Percentiles rank a stretch among this genome's conserved stretches.
Evolutionary conservation across 2,329 filamentous ascomycete species (phyloP).

Genomic region (Botrytis galanthina): DNA sequence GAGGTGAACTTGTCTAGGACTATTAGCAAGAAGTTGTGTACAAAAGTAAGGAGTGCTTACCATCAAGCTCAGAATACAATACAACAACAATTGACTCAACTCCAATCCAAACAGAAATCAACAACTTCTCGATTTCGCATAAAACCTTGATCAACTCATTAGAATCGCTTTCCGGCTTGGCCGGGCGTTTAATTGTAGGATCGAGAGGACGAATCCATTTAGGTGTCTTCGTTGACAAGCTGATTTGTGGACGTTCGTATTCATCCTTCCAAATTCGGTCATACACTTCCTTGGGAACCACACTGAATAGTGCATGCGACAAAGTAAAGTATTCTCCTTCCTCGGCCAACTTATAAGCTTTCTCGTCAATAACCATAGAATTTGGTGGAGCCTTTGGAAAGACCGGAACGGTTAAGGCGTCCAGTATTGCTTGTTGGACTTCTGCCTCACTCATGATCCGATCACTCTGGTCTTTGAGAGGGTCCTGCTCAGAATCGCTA

Average conservation of each 20-base stretch:
- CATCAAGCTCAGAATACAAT: not conserved
- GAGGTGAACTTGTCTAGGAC: not conserved
- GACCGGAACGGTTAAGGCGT: not conserved
- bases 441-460: not conserved
- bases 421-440: not conserved
- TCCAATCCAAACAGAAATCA: conserved; percentile 12
- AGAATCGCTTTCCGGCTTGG: not conserved
- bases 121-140: conserved; percentile 4
- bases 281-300: not conserved
- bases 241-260: not conserved
- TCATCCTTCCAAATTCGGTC: conserved; percentile 10
- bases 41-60: not conserved
- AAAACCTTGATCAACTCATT: conserved; percentile 1
- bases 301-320: not conserved
- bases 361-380: not conserved
- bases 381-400: not conserved
- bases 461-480: not conserved
- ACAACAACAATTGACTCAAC: conserved; percentile 16
- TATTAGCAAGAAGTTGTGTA: not conserved
- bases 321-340: conserved; percentile 1
- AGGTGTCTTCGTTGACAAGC: not conserved
- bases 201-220: conserved; percentile 10
- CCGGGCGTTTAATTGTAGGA: not conserved
- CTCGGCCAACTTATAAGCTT: not conserved
- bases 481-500: not conserved